Base-by-base conservation (phyloP, 495 filamentous ascomycete genomes). In the Penicillium canescens region DNA sequence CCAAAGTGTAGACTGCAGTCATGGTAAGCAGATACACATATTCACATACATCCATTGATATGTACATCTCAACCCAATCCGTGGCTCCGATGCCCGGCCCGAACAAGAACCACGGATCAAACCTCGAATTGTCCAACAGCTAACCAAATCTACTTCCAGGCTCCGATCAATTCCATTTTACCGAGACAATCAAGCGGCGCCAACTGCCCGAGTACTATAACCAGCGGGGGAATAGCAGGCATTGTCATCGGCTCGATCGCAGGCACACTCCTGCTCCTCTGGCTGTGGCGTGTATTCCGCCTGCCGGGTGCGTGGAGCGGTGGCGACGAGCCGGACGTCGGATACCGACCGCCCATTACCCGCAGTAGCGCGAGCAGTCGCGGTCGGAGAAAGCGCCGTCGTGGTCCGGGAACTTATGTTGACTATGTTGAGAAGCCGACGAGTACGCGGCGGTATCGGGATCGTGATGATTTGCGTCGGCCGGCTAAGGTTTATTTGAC, bases 161-260 rank as follows among this genome's bases (percentile, higher is more conserved):
- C 63, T 7, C 55, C 56, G 6, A 48, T 52, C 12, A 42, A 54
- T 50, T 37, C 43, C 10, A 54, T 40, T n/a, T 59, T 72, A 23
- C 9, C 65, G 5, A 64, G 65, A n/a, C 61, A 64, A 47, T 54
- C 65, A 14, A 51, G 51, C 24, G 48, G 43, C 23, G 53, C 52
- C 13, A 57, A 41, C 24, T 75, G 75, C 53, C 64, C 65, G 11
- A 68, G 63, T n/a, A 78, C 67, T 13, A 69, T 85, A 13, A 70
- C 69, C 16, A 73, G 80, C 14, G 82, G 82, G 20, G 80, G 69
- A 1, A 83, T 85, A 38, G 82, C 82, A 1, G 82, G 82, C 37
- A 84, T 84, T 52, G 82, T 85, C 44, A 75, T 85, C 59, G 82
- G 82, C 33, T 75, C 77, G 18, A 78, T 85, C 44, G 79, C 65